Percentiles rank a stretch among this genome's conserved stretches.
Evolutionary conservation across 2,329 filamentous ascomycete genomes (phyloP).

Genomic region (Polytolypa hystricis): DNA sequence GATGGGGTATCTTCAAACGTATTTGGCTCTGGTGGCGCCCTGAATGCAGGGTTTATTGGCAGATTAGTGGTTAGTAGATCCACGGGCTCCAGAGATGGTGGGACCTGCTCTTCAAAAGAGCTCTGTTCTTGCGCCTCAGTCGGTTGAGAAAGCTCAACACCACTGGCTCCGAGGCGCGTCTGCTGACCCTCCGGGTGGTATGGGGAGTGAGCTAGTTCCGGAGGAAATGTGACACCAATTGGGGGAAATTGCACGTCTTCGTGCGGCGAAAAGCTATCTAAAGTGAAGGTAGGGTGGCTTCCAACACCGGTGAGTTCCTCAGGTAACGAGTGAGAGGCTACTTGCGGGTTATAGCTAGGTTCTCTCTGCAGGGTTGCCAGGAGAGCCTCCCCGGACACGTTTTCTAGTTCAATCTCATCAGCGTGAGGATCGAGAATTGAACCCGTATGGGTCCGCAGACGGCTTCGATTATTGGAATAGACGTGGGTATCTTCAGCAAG

Average conservation of each 20-base stretch:
- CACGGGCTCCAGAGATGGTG: neutral
- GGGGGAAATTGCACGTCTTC: no score
- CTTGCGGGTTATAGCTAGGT: constrained; percentile 1
- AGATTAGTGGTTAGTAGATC: constrained; percentile 4
- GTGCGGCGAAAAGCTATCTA: constrained; percentile 7
- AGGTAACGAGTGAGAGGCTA: constrained; percentile 5
- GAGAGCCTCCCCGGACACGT: constrained; percentile 7
- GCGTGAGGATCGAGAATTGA: no score
- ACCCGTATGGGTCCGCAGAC: no score
- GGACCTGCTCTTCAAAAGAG: neutral
- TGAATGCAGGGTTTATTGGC: constrained; percentile 12
- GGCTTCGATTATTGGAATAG: no score
- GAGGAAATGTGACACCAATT: no score
- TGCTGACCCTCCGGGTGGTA: no score
- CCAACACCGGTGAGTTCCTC: constrained; percentile 17
- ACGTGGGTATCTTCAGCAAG: no score
- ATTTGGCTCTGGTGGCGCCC: neutral
- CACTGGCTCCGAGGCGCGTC: no score
- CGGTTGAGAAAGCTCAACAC: neutral
- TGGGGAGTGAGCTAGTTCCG: no score
- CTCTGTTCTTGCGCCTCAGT: neutral
- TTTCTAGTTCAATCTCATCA: constrained; percentile 13
- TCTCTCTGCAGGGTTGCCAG: constrained; percentile 7
- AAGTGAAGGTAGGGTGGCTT: constrained; percentile 13
- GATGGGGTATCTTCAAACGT: no score